Conservation (phyloP, 2,329 filamentous ascomycete genomes). For the Aspergillus fructus region DNA sequence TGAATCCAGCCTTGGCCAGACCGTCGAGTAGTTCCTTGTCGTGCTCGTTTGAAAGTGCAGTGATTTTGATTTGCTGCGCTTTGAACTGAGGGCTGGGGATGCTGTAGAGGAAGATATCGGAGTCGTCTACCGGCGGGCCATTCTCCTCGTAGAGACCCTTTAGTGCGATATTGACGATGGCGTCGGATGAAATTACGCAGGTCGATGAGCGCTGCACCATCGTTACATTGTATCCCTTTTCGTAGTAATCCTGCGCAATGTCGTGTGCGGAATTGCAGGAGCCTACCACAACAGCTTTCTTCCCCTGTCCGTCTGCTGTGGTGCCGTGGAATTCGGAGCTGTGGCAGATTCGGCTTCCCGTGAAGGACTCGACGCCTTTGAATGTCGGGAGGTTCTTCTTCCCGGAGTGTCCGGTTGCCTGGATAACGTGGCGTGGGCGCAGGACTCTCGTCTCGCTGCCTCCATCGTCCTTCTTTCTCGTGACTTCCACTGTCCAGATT, state of each 20-base stretch:
- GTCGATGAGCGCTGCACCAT: constrained; percentile 69
- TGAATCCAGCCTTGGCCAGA: constrained; percentile 60
- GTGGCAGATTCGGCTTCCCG: constrained; percentile 60
- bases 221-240: constrained; percentile 66
- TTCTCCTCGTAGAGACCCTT: constrained; percentile 50
- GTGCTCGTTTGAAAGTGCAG: constrained; percentile 35
- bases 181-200: constrained; percentile 59
- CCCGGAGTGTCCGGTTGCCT: constrained; percentile 68
- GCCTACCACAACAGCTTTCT: constrained; percentile 65
- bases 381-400: constrained; percentile 57
- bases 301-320: constrained; percentile 47
- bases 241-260: constrained; percentile 66
- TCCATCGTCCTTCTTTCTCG: constrained; percentile 35
- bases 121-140: constrained; percentile 63
- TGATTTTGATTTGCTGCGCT: constrained; percentile 52
- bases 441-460: constrained; percentile 54
- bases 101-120: constrained; percentile 61
- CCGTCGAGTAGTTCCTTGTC: constrained; percentile 41
- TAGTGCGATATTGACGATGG: constrained; percentile 54
- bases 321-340: constrained; percentile 62
- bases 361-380: constrained; percentile 54
- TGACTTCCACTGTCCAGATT: constrained; percentile 57
- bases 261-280: constrained; percentile 70
- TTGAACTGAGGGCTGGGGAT: constrained; percentile 62
- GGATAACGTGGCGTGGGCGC: constrained; percentile 63